Conservation (phyloP, 2,329 filamentous ascomycete species). For the Phoma herbarum region DNA sequence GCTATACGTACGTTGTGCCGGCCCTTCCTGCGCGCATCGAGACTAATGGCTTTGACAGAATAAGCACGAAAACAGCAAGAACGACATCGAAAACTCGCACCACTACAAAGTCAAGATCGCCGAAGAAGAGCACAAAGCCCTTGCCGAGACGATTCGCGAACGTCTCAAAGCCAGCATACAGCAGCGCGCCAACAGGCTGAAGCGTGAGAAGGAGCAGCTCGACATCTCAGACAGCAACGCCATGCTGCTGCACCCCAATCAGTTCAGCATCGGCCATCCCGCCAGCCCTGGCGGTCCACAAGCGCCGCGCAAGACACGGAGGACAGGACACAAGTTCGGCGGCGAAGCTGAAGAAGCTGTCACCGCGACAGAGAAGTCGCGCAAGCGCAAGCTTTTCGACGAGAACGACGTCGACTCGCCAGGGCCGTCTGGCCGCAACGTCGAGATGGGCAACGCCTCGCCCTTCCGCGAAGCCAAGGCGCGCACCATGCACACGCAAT, state of each 20-base stretch:
- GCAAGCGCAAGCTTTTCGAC: slow-evolving; percentile 66
- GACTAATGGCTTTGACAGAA: slow-evolving; percentile 54
- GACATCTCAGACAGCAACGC: slow-evolving; percentile 73
- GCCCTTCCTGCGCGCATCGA: background rate
- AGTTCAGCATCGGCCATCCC: slow-evolving; percentile 72
- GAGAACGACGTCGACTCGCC: slow-evolving; percentile 69
- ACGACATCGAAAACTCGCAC: slow-evolving; percentile 65
- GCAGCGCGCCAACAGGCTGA: slow-evolving; percentile 64
- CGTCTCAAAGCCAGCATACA: slow-evolving; percentile 67
- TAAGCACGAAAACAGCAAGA: slow-evolving; percentile 64
- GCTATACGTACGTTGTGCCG: slow-evolving; percentile 69
- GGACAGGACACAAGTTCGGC: slow-evolving; percentile 65
- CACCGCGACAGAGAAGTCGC: slow-evolving; percentile 60
- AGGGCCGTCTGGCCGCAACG: slow-evolving; percentile 58
- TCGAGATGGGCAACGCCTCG: slow-evolving; percentile 58
- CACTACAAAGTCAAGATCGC: slow-evolving; percentile 69
- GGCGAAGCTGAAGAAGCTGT: slow-evolving; percentile 57
- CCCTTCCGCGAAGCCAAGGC: slow-evolving; percentile 63
- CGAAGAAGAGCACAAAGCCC: slow-evolving; percentile 68
- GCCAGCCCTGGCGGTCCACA: slow-evolving; percentile 68
- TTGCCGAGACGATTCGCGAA: slow-evolving; percentile 68
- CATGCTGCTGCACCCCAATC: slow-evolving; percentile 70
- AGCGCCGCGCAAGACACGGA: slow-evolving; percentile 69
- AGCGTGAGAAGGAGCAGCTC: slow-evolving; percentile 72
- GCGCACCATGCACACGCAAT: slow-evolving; percentile 62